Evolutionary conservation across 2,329 filamentous ascomycete genomes (phyloP).

Genomic region (Shiraia sp.): DNA sequence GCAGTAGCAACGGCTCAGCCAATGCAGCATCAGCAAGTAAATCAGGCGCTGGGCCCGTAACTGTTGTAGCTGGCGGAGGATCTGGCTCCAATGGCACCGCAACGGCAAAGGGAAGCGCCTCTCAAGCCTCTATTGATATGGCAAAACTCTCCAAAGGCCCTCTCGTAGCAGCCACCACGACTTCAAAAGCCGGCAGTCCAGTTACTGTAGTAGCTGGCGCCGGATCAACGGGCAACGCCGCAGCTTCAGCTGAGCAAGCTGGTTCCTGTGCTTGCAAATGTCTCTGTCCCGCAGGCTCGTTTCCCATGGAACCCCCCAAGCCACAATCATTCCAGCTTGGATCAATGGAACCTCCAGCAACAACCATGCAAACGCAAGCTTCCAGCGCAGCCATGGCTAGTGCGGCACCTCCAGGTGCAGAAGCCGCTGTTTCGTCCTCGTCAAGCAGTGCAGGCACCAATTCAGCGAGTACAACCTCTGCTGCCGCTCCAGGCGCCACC

Average conservation of each 20-base stretch:
- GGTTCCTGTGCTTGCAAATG: constrained; percentile 36
- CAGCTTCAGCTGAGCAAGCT: constrained; percentile 14
- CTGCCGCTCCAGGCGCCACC: constrained; percentile 22
- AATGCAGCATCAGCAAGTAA: constrained; percentile 8
- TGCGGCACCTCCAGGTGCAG: constrained; percentile 22
- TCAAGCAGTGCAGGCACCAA: constrained; percentile 18
- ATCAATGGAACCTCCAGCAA: constrained; percentile 17
- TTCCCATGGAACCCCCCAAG: constrained; percentile 34
- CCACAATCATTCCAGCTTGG: constrained; percentile 34
- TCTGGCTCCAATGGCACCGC: constrained; percentile 5
- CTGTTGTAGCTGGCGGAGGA: constrained; percentile 23
- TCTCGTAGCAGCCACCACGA: constrained; percentile 17
- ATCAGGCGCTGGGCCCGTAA: constrained; percentile 14
- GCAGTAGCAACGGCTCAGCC: neutral
- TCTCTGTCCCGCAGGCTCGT: constrained; percentile 31
- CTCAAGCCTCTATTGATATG: constrained; percentile 9
- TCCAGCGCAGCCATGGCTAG: constrained; percentile 25
- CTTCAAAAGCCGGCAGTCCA: constrained; percentile 7
- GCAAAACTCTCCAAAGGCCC: constrained; percentile 16
- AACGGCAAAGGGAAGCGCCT: neutral
- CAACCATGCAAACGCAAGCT: constrained; percentile 28
- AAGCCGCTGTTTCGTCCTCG: constrained; percentile 14
- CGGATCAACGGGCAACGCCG: constrained; percentile 7
- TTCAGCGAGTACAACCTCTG: constrained; percentile 25
- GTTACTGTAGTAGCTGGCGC: constrained; percentile 30